phyloP scores from a whole-genome alignment of 129 eudicot genomes.

The Lactuca sativa region DNA sequence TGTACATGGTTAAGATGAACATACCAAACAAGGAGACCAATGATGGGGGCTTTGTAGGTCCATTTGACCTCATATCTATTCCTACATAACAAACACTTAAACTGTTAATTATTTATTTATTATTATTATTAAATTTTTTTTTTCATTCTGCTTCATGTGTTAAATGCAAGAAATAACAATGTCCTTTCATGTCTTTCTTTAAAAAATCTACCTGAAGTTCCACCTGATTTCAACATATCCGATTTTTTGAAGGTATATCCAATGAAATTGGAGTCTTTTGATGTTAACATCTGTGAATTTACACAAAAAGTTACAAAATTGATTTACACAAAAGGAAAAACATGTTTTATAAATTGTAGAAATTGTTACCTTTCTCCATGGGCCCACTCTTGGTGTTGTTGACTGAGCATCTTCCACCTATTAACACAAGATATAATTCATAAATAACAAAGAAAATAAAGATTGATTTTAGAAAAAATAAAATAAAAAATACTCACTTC shows the following conservation, averaged over 20 bases:
- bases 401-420: conserved; percentile 74
- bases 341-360: neutral
- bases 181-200: too few relatives aligned
- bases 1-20: conserved; percentile 20
- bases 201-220: conserved; percentile 59
- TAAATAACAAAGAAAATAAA: neutral
- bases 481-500: conserved; percentile 48
- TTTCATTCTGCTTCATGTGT: neutral
- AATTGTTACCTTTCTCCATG: conserved; percentile 88
- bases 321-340: neutral
- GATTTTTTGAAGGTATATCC: conserved; percentile 91
- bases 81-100: conserved; percentile 44
- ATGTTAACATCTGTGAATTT: conserved; percentile 78
- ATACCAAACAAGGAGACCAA: conserved; percentile 74
- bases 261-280: conserved; percentile 88
- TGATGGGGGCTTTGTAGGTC: conserved; percentile 70
- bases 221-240: conserved; percentile 76
- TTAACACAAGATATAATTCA: conserved; percentile 16
- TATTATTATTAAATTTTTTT: neutral
- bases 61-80: conserved; percentile 55
- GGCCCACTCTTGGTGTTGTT: conserved; percentile 74
- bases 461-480: too few relatives aligned
- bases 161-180: neutral
- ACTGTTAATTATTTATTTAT: neutral
- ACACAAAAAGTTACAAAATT: conserved; percentile 3